phyloP scores from a whole-genome alignment of 2,329 filamentous ascomycete species.

The Diatrype stigma region DNA sequence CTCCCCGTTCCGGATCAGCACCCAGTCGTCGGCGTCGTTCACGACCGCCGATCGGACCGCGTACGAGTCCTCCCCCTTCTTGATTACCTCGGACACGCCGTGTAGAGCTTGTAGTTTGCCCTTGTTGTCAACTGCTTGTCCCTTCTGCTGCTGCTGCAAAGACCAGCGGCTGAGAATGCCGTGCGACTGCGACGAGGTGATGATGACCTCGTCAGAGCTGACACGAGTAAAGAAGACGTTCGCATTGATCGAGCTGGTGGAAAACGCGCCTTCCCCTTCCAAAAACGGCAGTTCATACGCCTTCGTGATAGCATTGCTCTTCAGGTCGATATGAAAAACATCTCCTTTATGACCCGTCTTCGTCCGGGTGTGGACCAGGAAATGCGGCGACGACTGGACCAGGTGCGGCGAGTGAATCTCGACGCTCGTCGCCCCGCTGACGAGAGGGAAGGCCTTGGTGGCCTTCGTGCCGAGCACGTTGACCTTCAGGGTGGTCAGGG shows the following conservation, averaged over 20 bases:
- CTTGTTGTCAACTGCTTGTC: constrained; percentile 30
- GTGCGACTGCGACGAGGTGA: constrained; percentile 74
- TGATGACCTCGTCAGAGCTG: constrained; percentile 66
- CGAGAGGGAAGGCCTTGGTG: constrained; percentile 50
- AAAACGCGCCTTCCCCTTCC: constrained; percentile 68
- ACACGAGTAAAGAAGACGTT: constrained; percentile 88
- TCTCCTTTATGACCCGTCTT: constrained; percentile 71
- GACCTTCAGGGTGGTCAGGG: constrained; percentile 59
- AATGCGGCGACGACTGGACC: constrained; percentile 70
- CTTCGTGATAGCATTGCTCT: constrained; percentile 64
- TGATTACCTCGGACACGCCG: constrained; percentile 77
- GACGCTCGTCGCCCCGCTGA: constrained; percentile 44
- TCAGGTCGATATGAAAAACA: constrained; percentile 77
- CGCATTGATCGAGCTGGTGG: constrained; percentile 69
- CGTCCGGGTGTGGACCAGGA: constrained; percentile 78
- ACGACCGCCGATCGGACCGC: constrained; percentile 75
- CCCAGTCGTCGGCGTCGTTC: constrained; percentile 69
- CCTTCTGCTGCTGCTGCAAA: constrained; percentile 38
- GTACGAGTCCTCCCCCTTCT: constrained; percentile 62
- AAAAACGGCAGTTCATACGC: constrained; percentile 75
- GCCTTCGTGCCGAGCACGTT: constrained; percentile 64
- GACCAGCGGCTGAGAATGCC: constrained; percentile 73
- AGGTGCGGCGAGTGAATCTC: constrained; percentile 72
- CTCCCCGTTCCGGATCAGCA: constrained; percentile 77
- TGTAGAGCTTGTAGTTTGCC: constrained; percentile 51